Percentiles rank a stretch among this genome's conserved stretches.
These are phyloP conservation scores for Piloderma croceum DNA, from an alignment of 768 basidiomycete species.

Conservation along the genomic window DNA sequence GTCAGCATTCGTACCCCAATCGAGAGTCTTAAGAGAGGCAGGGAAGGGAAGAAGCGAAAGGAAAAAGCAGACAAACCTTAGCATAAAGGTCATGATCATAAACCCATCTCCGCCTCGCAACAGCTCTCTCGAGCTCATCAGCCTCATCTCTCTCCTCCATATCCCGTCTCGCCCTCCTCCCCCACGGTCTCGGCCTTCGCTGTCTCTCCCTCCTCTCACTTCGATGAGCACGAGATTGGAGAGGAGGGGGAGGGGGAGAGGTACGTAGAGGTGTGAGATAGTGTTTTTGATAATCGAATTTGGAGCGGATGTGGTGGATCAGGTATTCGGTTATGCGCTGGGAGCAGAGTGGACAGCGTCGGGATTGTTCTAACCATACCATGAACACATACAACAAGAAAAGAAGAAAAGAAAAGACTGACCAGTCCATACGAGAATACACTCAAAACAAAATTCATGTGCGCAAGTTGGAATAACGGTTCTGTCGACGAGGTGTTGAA, in stretches of 20 bases:
- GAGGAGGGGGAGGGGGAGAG: conserved; percentile 36
- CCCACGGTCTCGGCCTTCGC: conserved; percentile 49
- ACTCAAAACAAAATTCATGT: conserved; percentile 93
- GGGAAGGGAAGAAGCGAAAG: neutral
- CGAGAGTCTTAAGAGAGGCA: neutral
- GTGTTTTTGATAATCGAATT: conserved; percentile 78
- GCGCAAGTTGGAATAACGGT: conserved; percentile 82
- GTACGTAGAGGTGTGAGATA: conserved; percentile 61
- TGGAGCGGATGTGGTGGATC: conserved; percentile 74
- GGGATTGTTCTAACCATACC: conserved; percentile 55
- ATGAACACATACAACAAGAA: conserved; percentile 1
- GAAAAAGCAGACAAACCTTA: conserved; percentile 51
- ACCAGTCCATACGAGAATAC: conserved; percentile 84
- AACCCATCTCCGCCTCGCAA: conserved; percentile 70
- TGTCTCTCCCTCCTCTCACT: conserved; percentile 29
- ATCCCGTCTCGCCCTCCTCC: conserved; percentile 43
- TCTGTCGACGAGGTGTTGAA: conserved; percentile 70
- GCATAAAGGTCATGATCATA: conserved; percentile 78
- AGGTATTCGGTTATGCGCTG: conserved; percentile 64
- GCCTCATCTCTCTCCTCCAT: conserved; percentile 57
- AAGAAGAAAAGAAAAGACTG: conserved; percentile 17
- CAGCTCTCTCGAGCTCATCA: conserved; percentile 71
- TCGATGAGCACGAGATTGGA: conserved; percentile 17
- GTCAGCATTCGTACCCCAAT: neutral
- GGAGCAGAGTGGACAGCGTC: conserved; percentile 73